These are phyloP conservation scores for Boehmeria nivea DNA, from an alignment of 306 rosid genomes.

Conservation along the genomic window DNA sequence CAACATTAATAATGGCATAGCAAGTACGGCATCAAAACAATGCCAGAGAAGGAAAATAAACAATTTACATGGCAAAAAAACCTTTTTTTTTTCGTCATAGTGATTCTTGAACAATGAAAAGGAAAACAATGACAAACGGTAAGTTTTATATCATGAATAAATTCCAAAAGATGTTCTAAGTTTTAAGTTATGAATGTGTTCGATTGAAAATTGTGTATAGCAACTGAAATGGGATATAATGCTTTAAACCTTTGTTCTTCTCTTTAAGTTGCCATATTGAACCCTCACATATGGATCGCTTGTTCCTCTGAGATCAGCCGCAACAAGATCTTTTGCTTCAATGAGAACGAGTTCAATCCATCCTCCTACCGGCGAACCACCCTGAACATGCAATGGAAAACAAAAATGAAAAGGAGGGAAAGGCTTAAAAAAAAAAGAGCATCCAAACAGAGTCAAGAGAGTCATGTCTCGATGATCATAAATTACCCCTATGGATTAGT, in stretches of 20 bases:
- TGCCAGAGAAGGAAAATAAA: too few relatives aligned
- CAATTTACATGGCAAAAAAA: too few relatives aligned
- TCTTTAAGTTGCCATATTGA: slow-evolving; percentile 77
- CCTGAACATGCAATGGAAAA: slow-evolving; percentile 39
- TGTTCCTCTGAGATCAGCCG: slow-evolving; percentile 96
- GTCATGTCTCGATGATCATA: not conserved
- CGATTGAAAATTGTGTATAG: too few relatives aligned
- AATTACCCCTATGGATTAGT: not conserved
- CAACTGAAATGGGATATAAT: not conserved
- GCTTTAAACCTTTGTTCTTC: slow-evolving; percentile 64
- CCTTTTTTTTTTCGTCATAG: too few relatives aligned
- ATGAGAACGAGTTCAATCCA: slow-evolving; percentile 86
- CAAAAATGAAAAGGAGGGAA: not conserved
- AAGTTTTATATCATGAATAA: too few relatives aligned
- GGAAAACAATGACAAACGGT: too few relatives aligned
- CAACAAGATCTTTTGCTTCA: slow-evolving; percentile 85
- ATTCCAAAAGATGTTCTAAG: too few relatives aligned
- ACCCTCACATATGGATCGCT: slow-evolving; percentile 97
- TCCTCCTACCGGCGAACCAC: slow-evolving; percentile 56
- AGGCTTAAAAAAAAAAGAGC: slow-evolving; percentile 9
- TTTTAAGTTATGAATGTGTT: too few relatives aligned
- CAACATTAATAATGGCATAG: not conserved
- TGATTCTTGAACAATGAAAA: too few relatives aligned
- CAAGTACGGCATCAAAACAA: too few relatives aligned
- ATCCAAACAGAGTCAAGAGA: slow-evolving; percentile 11